Evolutionary conservation across 805 yeast species (phyloP), one percentile per base, ranked within the genome.

Genomic region (Monosporozyma aquatica): DNA sequence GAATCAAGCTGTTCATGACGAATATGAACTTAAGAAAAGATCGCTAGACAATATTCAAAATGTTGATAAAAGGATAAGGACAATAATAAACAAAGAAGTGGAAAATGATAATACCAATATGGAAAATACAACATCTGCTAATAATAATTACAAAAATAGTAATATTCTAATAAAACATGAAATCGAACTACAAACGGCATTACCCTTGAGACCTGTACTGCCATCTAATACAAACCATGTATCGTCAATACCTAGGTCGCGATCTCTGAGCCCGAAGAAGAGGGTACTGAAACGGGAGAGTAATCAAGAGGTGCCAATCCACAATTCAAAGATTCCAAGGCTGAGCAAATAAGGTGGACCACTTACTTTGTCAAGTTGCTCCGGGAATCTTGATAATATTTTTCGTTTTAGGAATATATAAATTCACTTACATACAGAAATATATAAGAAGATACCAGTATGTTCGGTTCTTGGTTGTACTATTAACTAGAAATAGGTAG

Each of bases 1-100:
- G 25, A 47, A 48, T 28, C 25, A 43, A 3, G 15, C n/a, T 8
- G 26, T 41, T 4, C 38, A 44, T 38, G 20, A 34, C 15, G 21
- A 40, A 13, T 25, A 26, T 3, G 15, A 28, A 5, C 21, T 11
- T 18, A 23, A 36, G 6, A 11, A 21, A 35, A 15, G 27, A 10
- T 32, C 29, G 14, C 28, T 17, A 22, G 33, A 30, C 17, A 37
- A 23, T 8, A 25, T 26, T 6, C 22, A 21, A 6, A 23, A 32
- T 32, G 10, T 18, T 17, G 33, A 30, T n/a, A 23, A 20, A 17
- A 18, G 21, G 18, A 30, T 24, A 21, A 23, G 15, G n/a, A 8
- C 37, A 34, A 34, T 22, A 18, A 22, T 23, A 13, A 34, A 34
- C 24, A 14, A 15, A 25, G 27, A 35, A 15, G 27, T 14, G 24